A percentile compares a stretch with the other conserved stretches of the same genome.
Evolutionary conservation across 169 alveolate species (phyloP).

Genomic region (Plasmodium cynomolgi): DNA sequence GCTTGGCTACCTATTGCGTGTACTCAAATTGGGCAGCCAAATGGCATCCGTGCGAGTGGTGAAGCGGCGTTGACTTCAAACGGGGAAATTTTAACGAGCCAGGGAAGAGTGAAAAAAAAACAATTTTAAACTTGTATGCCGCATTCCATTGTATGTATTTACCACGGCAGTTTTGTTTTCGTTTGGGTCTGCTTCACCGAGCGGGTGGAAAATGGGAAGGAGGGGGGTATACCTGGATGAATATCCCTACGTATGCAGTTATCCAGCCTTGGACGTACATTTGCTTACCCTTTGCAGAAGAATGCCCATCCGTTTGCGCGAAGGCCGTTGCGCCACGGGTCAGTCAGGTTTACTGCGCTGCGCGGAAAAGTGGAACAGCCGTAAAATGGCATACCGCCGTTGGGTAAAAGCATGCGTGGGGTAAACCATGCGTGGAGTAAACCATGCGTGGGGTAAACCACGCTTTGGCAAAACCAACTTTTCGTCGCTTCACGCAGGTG

Average conservation of each 20-base stretch:
- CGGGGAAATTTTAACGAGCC: background rate
- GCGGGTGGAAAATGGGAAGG: background rate
- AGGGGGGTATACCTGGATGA: background rate
- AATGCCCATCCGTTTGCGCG: background rate
- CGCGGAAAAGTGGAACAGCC: background rate
- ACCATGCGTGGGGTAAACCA: too few species aligned
- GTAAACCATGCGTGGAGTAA: background rate
- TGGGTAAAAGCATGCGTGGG: too few species aligned
- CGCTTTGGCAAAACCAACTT: background rate
- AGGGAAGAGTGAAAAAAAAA: background rate
- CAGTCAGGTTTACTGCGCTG: background rate
- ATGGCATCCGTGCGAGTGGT: background rate
- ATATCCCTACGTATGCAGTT: background rate
- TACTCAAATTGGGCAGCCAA: background rate
- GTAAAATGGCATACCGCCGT: background rate
- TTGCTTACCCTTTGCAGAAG: too few species aligned
- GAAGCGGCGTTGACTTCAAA: background rate
- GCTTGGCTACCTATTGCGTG: background rate
- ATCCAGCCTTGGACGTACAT: background rate
- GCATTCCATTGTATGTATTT: too few species aligned
- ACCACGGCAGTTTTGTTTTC: background rate
- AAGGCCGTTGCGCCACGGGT: background rate
- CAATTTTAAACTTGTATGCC: background rate
- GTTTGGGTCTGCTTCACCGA: background rate
- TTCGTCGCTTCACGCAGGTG: background rate